Percentiles rank a stretch among this genome's conserved stretches.
Conservation (phyloP, 192 early-diverging fungal genomes). For the Podila verticillata region DNA sequence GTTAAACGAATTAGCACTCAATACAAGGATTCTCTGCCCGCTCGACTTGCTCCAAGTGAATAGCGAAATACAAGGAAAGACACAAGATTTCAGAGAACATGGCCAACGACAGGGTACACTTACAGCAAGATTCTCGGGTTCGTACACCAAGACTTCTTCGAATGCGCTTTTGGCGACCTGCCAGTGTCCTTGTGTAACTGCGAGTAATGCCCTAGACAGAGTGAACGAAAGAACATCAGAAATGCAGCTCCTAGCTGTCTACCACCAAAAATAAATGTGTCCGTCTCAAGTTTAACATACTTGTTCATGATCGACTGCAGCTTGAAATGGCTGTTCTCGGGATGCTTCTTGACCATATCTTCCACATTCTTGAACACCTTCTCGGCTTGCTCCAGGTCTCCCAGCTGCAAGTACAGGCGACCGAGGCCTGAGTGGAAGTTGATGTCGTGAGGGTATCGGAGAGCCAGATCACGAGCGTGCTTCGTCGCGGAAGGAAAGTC, state of each 20-base stretch:
- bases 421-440: conserved; percentile 57
- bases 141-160: conserved; percentile 49
- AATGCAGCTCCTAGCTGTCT: background rate
- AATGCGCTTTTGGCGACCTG: conserved; percentile 43
- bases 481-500: conserved; percentile 51
- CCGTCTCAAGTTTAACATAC: conserved; percentile 7
- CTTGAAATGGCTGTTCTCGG: conserved; percentile 14
- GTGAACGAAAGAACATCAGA: background rate
- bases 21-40: too few species aligned
- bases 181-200: conserved; percentile 58
- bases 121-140: conserved; percentile 59
- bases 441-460: conserved; percentile 34
- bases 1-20: background rate
- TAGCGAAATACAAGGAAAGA: background rate
- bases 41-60: too few species aligned
- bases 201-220: conserved; percentile 42
- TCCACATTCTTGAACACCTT: conserved; percentile 44
- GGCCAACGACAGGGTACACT: background rate
- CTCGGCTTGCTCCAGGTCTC: conserved; percentile 51
- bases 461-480: conserved; percentile 44
- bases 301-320: conserved; percentile 51
- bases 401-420: conserved; percentile 59
- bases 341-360: conserved; percentile 22
- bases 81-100: background rate
- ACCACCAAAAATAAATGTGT: background rate